Base-by-base conservation (phyloP, 371 early-diverging fungal genomes). In the Mucor indicus region DNA sequence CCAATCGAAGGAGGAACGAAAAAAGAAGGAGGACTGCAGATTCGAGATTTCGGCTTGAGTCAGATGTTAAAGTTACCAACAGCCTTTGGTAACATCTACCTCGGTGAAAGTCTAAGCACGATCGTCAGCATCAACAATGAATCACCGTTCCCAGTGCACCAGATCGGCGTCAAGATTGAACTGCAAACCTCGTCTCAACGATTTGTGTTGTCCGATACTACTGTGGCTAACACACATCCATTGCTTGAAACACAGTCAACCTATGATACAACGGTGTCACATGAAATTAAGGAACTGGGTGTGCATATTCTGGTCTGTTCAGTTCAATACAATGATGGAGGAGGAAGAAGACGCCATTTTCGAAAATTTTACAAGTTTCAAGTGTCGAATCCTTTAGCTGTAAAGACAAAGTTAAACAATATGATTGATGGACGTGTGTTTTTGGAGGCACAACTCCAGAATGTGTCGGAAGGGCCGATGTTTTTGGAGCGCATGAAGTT, bases 221-320 rank as follows among this genome's bases (percentile, higher is more conserved):
- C 78, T 0, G 52, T 55, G 3, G 29, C 39, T 2, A n/a, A n/a
- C n/a, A n/a, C n/a, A n/a, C n/a, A n/a, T n/a, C 75, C 77, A 5
- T 55, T 57, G 5, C 33, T 79, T 33, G 78, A 75, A 6, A 72
- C 83, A 1, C 65, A 65, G 13, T 79, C 86, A 47, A 84, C 87
- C 1, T 67, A 75, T 27, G 86, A 90, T 60, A 84, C 82, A 51
- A 73, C 89, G 16, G 81, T 90, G 20, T 71, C 83, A 12, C 95
- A 97, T 67, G 98, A 97, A 67, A 93, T 95, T 61, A 95, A 93
- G 63, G 96, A 97, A 64, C 71, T 96, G 9, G 96, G 95, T 7
- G 76, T 88, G 16, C 98, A 98, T 58, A 90, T 92, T 19, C 75
- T 96, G 19, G 87, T 90, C 2, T 95, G 96, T 56, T 83, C 90